phyloP scores from a whole-genome alignment of 805 yeast species.

The Saturnispora silvae region DNA sequence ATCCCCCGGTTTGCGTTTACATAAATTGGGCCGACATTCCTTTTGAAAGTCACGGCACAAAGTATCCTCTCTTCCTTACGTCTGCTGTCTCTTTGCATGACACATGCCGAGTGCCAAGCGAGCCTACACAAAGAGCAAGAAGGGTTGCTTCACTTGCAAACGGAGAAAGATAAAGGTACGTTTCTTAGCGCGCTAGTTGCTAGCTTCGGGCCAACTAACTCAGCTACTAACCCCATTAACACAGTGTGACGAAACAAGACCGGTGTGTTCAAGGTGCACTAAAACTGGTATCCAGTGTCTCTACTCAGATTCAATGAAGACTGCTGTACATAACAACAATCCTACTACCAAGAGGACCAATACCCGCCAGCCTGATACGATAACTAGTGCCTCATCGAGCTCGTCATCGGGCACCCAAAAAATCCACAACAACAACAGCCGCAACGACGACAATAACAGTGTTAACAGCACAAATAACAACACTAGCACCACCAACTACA shows the following conservation, averaged over 20 bases:
- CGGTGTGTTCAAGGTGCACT: slow-evolving; percentile 1
- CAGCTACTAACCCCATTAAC: too few species aligned
- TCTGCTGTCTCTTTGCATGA: too few species aligned
- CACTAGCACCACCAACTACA: background rate
- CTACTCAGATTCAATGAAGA: background rate
- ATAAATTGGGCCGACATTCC: too few species aligned
- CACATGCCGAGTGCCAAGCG: background rate
- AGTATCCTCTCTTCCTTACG: too few species aligned
- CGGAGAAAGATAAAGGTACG: slow-evolving; percentile 3
- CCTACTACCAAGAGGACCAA: too few species aligned
- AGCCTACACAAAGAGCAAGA: background rate
- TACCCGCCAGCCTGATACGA: too few species aligned
- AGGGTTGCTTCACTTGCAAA: slow-evolving; percentile 1
- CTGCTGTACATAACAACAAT: too few species aligned
- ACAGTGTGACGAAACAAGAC: slow-evolving; percentile 4
- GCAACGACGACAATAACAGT: background rate
- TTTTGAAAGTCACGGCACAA: too few species aligned
- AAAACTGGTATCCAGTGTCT: background rate
- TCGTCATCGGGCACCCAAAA: too few species aligned
- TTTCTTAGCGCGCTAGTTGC: background rate
- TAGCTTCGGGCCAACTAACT: too few species aligned
- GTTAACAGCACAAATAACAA: background rate
- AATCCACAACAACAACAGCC: background rate
- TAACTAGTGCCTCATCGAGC: too few species aligned
- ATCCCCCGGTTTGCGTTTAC: too few species aligned